These are phyloP conservation scores for Phylloporus arenicola DNA, from an alignment of 768 basidiomycete genomes.

Conservation along the genomic window DNA sequence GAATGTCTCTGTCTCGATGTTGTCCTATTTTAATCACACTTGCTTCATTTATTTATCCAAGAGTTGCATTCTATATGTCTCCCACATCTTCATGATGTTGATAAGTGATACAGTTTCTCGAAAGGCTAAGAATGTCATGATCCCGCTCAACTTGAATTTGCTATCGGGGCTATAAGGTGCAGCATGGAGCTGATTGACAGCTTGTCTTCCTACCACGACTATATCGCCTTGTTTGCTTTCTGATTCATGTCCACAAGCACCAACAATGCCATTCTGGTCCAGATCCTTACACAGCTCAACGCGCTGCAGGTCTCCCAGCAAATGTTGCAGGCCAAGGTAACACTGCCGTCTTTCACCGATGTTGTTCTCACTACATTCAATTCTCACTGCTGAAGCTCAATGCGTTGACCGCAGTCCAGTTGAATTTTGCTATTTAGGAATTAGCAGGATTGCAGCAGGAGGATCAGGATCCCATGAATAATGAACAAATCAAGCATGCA, in stretches of 20 bases:
- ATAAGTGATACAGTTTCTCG: not conserved
- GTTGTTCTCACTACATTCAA: not conserved
- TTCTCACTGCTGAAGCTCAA: conserved; percentile 43
- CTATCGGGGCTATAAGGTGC: conserved; percentile 6
- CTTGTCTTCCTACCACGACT: conserved; percentile 11
- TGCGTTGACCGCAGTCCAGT: conserved; percentile 27
- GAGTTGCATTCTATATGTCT: too few species aligned
- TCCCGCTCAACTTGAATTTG: not conserved
- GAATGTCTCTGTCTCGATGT: too few species aligned
- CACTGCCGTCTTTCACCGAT: not conserved
- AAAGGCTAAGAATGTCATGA: conserved; percentile 3
- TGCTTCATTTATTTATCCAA: not conserved
- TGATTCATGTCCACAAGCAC: conserved; percentile 24
- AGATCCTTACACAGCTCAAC: conserved; percentile 70
- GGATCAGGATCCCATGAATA: conserved; percentile 2
- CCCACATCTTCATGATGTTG: too few species aligned
- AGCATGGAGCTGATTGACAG: not conserved
- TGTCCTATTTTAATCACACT: too few species aligned
- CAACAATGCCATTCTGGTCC: conserved; percentile 55
- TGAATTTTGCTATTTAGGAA: conserved; percentile 7
- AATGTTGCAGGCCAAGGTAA: conserved; percentile 72
- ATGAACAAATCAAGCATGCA: conserved; percentile 1
- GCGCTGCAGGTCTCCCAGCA: conserved; percentile 71
- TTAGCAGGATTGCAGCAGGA: not conserved
- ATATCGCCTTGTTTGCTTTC: conserved; percentile 4